Conservation (phyloP, 257 asterid species). For the Plantago major region DNA sequence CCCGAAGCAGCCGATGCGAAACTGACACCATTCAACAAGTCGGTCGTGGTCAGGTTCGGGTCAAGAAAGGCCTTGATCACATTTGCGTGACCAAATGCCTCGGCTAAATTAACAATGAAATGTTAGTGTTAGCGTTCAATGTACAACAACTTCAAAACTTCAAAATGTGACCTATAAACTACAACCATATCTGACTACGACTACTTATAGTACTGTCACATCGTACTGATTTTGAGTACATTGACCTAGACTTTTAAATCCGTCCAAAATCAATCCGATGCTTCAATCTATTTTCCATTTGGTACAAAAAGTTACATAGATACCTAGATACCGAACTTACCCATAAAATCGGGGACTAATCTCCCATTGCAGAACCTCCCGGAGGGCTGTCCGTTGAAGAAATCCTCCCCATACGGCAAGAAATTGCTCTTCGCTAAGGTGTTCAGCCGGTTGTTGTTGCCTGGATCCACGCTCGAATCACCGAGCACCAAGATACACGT, state of each 20-base stretch:
- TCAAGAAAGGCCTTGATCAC: conserved; percentile 39
- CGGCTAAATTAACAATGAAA: conserved; percentile 23
- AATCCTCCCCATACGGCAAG: conserved; percentile 45
- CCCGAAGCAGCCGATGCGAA: conserved; percentile 62
- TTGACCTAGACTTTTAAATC: no score
- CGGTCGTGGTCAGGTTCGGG: conserved; percentile 30
- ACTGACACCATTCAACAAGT: conserved; percentile 47
- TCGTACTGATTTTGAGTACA: no score
- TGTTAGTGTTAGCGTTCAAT: no score
- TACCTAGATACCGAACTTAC: conserved; percentile 11
- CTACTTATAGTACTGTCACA: no score
- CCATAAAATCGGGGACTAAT: conserved; percentile 46
- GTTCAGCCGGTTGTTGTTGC: conserved; percentile 39
- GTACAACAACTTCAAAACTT: no score
- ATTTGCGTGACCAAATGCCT: conserved; percentile 33
- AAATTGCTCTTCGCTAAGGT: conserved; percentile 34
- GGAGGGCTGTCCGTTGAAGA: conserved; percentile 31
- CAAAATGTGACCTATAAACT: no score
- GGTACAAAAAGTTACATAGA: no score
- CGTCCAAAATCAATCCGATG: no score
- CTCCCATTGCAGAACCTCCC: conserved; percentile 51
- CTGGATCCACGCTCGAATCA: conserved; percentile 61
- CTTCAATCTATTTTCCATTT: no score
- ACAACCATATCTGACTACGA: no score
- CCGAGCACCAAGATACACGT: conserved; percentile 48